These are phyloP conservation scores for Alternaria alternata DNA, from an alignment of 2,329 filamentous ascomycete genomes.

Conservation along the genomic window DNA sequence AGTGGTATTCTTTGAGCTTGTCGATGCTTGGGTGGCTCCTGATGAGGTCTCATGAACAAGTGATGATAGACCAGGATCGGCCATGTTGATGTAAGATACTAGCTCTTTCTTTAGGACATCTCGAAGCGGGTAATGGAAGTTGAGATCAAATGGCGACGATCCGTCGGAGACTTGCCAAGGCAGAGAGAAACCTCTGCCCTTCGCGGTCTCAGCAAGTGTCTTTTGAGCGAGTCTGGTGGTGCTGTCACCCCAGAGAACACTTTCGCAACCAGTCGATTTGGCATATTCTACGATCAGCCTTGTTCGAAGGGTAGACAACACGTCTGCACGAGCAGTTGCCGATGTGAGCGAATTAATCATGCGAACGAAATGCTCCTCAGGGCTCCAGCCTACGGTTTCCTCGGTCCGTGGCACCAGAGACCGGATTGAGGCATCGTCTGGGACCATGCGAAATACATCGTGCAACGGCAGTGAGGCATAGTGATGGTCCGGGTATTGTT, in stretches of 20 bases:
- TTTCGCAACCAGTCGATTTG: constrained; percentile 67
- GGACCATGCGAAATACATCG: constrained; percentile 54
- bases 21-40: constrained; percentile 50
- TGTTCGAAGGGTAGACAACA: constrained; percentile 73
- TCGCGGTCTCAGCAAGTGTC: constrained; percentile 86
- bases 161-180: constrained; percentile 86
- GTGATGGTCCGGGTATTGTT: constrained; percentile 70
- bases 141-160: constrained; percentile 62
- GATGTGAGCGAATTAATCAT: constrained; percentile 73
- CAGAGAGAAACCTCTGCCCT: constrained; percentile 84
- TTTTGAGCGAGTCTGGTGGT: constrained; percentile 88
- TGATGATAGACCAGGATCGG: constrained; percentile 60
- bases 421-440: constrained; percentile 32
- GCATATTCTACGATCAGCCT: constrained; percentile 69
- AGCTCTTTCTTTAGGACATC: constrained; percentile 88
- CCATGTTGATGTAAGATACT: constrained; percentile 67
- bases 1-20: constrained; percentile 77
- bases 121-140: constrained; percentile 80
- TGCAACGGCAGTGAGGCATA: constrained; percentile 72
- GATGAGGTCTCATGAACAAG: constrained; percentile 44
- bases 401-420: constrained; percentile 23
- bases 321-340: constrained; percentile 77
- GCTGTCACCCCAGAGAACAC: constrained; percentile 82
- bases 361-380: constrained; percentile 50
- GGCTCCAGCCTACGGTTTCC: neutral